Evolutionary conservation across 129 eudicot species (phyloP).

Genomic region (Helianthus tuberosus): DNA sequence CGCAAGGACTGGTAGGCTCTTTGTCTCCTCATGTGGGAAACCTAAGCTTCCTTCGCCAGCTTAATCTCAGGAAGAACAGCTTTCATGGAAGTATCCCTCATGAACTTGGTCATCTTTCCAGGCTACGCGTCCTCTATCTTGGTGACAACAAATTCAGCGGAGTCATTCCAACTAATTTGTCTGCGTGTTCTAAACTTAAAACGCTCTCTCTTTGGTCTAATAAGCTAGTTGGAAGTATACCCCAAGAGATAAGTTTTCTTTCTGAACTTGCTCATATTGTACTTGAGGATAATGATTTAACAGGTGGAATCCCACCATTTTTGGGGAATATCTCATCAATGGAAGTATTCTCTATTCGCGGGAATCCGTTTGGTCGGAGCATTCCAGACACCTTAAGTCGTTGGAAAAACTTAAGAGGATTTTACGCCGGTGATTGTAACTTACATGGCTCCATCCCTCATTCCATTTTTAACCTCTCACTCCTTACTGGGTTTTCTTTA

Average conservation of each 20-base stretch:
- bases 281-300: neutral
- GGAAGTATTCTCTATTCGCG: neutral
- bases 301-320: slow-evolving; percentile 20
- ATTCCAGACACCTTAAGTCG: neutral
- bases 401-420: neutral
- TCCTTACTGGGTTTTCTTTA: neutral
- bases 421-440: neutral
- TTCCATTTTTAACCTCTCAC: slow-evolving; percentile 8
- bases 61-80: neutral
- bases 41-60: slow-evolving; percentile 1
- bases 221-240: slow-evolving; percentile 21
- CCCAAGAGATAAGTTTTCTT: slow-evolving; percentile 8
- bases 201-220: neutral
- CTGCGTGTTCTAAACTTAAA: neutral
- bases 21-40: no score
- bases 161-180: slow-evolving; percentile 5
- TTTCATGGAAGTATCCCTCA: slow-evolving; percentile 8
- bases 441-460: slow-evolving; percentile 12
- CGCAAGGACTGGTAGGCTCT: no score
- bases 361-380: neutral
- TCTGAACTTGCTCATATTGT: neutral
- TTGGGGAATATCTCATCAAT: slow-evolving; percentile 21
- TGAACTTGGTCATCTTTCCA: neutral
- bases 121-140: neutral
- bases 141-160: neutral